Conservation (phyloP, 2,329 filamentous ascomycete species). For the Arthrinium phaeospermum region DNA sequence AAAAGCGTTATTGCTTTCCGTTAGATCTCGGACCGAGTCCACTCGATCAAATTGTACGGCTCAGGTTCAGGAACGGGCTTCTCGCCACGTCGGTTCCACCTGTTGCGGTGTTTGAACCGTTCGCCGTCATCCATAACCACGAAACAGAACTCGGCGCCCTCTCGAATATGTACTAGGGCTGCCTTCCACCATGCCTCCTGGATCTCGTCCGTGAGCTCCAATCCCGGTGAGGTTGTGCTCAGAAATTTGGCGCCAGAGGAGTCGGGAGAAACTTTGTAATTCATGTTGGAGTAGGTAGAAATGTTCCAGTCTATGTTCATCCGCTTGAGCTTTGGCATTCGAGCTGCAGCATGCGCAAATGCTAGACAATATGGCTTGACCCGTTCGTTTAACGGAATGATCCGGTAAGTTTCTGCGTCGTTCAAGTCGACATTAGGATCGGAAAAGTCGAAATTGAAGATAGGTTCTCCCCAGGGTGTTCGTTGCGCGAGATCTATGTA, state of each 20-base stretch:
- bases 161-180: background rate
- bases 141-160: background rate
- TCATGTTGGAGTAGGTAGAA: rapidly evolving
- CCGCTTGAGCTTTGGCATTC: background rate
- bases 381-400: too few relatives aligned
- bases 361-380: too few relatives aligned
- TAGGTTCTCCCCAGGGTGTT: too few relatives aligned
- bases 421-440: too few relatives aligned
- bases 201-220: background rate
- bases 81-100: too few relatives aligned
- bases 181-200: background rate
- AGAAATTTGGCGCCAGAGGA: background rate
- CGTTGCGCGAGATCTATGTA: too few relatives aligned
- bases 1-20: too few relatives aligned
- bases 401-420: too few relatives aligned
- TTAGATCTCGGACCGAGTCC: background rate
- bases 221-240: background rate
- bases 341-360: too few relatives aligned
- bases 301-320: background rate
- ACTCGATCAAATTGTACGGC: background rate
- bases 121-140: background rate
- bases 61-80: too few relatives aligned
- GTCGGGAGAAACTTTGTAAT: rapidly evolving
- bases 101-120: background rate
- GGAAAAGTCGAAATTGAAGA: too few relatives aligned